phyloP scores from a whole-genome alignment of 2,329 filamentous ascomycete genomes.

The Xylaria sp. region DNA sequence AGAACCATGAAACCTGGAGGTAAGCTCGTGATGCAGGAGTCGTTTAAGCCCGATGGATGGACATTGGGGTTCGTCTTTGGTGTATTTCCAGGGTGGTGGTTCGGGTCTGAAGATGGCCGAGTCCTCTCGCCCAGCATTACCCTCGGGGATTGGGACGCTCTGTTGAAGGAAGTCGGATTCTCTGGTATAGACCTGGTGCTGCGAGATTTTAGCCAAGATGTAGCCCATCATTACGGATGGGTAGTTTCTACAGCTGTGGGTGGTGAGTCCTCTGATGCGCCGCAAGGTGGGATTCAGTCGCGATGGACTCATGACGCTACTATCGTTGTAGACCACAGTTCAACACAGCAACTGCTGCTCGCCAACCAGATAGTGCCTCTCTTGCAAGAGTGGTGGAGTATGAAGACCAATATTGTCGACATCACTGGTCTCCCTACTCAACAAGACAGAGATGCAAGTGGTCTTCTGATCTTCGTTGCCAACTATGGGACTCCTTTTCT shows the following conservation, averaged over 20 bases:
- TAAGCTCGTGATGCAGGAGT: conserved; percentile 34
- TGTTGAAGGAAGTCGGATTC: conserved; percentile 26
- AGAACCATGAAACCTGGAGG: conserved; percentile 37
- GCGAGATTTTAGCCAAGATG: conserved; percentile 24
- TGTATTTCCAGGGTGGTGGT: conserved; percentile 42
- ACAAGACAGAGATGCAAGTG: background rate
- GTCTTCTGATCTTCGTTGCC: background rate
- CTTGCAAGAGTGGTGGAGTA: background rate
- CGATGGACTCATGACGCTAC: too few relatives aligned
- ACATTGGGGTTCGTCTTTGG: conserved; percentile 36
- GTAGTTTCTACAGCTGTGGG: conserved; percentile 10
- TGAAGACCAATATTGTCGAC: background rate
- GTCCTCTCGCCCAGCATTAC: conserved; percentile 18
- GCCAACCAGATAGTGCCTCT: background rate
- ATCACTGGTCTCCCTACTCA: background rate
- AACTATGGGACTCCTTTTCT: background rate
- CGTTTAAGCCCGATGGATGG: conserved; percentile 16
- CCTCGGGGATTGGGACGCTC: conserved; percentile 16
- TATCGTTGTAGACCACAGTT: background rate
- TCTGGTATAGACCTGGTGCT: conserved; percentile 33
- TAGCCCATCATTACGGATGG: conserved; percentile 17
- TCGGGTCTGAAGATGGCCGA: conserved; percentile 41
- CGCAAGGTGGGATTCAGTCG: background rate
- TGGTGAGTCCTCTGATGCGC: background rate
- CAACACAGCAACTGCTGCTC: background rate